Evolutionary conservation across 2,329 filamentous ascomycete genomes (phyloP), one percentile per base, ranked within the genome.

Genomic region (Plenodomus tracheiphilus): DNA sequence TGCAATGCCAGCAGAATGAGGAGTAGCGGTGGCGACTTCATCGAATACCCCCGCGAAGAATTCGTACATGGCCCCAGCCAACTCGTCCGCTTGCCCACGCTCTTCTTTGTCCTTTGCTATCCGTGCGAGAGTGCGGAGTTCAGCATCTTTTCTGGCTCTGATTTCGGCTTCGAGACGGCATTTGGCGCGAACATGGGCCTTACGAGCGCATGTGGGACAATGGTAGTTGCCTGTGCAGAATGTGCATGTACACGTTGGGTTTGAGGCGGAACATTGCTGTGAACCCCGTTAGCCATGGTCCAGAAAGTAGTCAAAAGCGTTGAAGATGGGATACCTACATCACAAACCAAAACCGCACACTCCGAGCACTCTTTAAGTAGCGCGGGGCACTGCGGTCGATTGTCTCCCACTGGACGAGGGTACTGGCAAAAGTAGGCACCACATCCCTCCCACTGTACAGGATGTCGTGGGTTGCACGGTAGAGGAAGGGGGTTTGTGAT

Each of bases 391-490:
- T 69, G 64, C 21, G 64, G 64, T 49, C 73, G 58, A 25, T 63
- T 64, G 42, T 75, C 73, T 19, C 73, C 73, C 11, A 73, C 64
- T 2, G 71, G 69, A 20, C 72, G 54, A 10, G 68, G 62, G 46
- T 65, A 68, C 41, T 72, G 71, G 49, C 73, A 75, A 46, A 74
- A 75, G 53, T 74, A 75, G 2, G 70, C 66, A 2, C 73, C 73
- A 45, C 73, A 75, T 15, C 73, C 73, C 56, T 74, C 64, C 73
- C 73, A 75, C 42, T 75, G 73, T 2, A 75, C 73, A 10, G 73
- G 73, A 56, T 75, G 73, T 3, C 68, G 61, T 22, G 70, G 68
- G 42, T 71, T 65, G 43, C 72, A 72, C 7, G 73, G 73, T 6
- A 74, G 56, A 17, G 73, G 70, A 17, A 70, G 61, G 13, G 66